A percentile compares a stretch with the other conserved stretches of the same genome.
These are phyloP conservation scores for Neonectria sp. DNA, from an alignment of 2,329 filamentous ascomycete species.

Conservation along the genomic window DNA sequence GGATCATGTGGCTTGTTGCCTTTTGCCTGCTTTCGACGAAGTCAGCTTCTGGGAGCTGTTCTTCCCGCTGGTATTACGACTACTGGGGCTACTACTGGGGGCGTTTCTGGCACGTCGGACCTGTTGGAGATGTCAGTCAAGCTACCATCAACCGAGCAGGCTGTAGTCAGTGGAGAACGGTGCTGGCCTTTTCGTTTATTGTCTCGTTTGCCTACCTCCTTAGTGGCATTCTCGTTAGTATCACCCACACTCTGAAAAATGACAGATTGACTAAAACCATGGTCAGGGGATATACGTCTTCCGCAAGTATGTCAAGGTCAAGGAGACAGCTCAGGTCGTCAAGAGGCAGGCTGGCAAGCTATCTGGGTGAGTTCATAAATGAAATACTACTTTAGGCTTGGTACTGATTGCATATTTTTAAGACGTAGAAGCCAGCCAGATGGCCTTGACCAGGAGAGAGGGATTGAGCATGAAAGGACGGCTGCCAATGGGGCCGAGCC, in stretches of 20 bases:
- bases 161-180: constrained; percentile 42
- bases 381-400: background rate
- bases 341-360: constrained; percentile 11
- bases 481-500: background rate
- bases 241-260: background rate
- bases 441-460: background rate
- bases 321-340: constrained; percentile 11
- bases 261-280: background rate
- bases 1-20: constrained; percentile 48
- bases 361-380: constrained; percentile 10
- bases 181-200: constrained; percentile 45
- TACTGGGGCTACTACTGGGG: constrained; percentile 51
- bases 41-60: constrained; percentile 7
- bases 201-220: constrained; percentile 39
- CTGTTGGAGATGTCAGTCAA: constrained; percentile 4
- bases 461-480: background rate
- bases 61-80: constrained; percentile 40
- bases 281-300: constrained; percentile 31
- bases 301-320: constrained; percentile 28
- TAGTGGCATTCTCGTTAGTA: constrained; percentile 41
- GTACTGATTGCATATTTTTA: background rate
- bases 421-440: background rate
- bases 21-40: constrained; percentile 45
- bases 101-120: constrained; percentile 34
- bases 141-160: constrained; percentile 30